These are phyloP conservation scores for Quercus mongolica DNA, from an alignment of 306 rosid genomes.

Conservation along the genomic window DNA sequence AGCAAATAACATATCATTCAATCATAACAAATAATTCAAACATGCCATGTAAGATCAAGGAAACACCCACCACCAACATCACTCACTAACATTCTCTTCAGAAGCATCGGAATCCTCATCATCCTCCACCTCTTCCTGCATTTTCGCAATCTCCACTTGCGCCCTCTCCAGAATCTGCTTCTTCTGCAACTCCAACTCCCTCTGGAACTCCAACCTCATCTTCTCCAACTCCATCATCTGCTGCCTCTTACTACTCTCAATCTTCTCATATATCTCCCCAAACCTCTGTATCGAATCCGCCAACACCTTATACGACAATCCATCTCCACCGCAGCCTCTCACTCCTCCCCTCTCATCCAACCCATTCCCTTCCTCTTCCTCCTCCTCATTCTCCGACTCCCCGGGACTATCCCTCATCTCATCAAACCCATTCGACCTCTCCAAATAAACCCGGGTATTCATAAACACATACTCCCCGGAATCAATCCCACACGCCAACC, in stretches of 20 bases:
- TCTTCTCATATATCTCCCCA: conserved; percentile 76
- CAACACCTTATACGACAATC: conserved; percentile 49
- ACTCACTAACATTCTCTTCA: conserved; percentile 43
- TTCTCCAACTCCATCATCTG: conserved; percentile 87
- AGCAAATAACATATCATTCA: background rate
- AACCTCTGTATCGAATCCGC: conserved; percentile 73
- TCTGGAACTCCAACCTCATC: conserved; percentile 63
- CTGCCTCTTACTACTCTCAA: conserved; percentile 79
- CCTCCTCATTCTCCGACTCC: conserved; percentile 58
- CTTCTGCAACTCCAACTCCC: conserved; percentile 78
- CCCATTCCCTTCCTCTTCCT: conserved; percentile 43
- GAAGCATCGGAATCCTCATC: conserved; percentile 46
- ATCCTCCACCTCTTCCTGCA: conserved; percentile 43
- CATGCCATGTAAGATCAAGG: conserved; percentile 2
- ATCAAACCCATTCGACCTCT: conserved; percentile 71
- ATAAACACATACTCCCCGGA: conserved; percentile 82
- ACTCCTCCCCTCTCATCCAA: conserved; percentile 16
- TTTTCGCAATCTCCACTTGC: conserved; percentile 57
- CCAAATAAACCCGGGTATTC: conserved; percentile 73
- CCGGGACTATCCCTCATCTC: conserved; percentile 95
- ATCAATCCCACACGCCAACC: conserved; percentile 84
- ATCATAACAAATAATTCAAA: conserved; percentile 13
- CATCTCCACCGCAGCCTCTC: conserved; percentile 11
- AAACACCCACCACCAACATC: conserved; percentile 27
- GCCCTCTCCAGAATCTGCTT: conserved; percentile 80